A percentile compares a stretch with the other conserved stretches of the same genome.
These are phyloP conservation scores for Colletotrichum melonis DNA, from an alignment of 2,329 filamentous ascomycete species.

Conservation along the genomic window DNA sequence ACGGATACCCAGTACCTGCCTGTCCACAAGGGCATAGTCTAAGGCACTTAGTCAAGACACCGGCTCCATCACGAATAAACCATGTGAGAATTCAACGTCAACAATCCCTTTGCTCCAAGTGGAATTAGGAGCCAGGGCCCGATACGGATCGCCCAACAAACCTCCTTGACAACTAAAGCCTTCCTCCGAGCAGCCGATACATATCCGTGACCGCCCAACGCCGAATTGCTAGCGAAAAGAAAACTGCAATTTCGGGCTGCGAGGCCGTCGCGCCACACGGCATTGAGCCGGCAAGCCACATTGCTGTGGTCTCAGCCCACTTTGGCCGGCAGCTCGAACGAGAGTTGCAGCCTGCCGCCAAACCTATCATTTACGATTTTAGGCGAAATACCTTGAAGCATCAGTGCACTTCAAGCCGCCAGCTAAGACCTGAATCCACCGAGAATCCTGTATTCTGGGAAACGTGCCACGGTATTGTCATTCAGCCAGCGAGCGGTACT, in stretches of 20 bases:
- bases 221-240: background rate
- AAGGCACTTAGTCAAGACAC: too few species aligned
- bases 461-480: constrained; percentile 14
- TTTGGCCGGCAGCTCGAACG: background rate
- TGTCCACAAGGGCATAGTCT: too few species aligned
- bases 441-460: background rate
- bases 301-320: constrained; percentile 1
- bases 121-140: constrained; percentile 11
- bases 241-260: constrained; percentile 5
- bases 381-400: background rate
- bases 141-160: background rate
- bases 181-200: background rate
- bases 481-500: constrained; percentile 3
- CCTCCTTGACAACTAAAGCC: background rate
- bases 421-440: background rate
- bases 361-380: background rate
- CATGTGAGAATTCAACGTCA: background rate
- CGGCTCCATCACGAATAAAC: too few species aligned
- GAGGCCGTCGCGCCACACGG: constrained; percentile 10
- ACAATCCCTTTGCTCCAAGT: constrained; percentile 7
- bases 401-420: background rate
- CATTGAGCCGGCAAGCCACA: background rate
- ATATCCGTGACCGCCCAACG: constrained; percentile 13
- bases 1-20: background rate
- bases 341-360: background rate